A percentile compares a stretch with the other conserved stretches of the same genome.
Evolutionary conservation across 2,329 filamentous ascomycete genomes (phyloP).

Genomic region (Lachnellula arida): DNA sequence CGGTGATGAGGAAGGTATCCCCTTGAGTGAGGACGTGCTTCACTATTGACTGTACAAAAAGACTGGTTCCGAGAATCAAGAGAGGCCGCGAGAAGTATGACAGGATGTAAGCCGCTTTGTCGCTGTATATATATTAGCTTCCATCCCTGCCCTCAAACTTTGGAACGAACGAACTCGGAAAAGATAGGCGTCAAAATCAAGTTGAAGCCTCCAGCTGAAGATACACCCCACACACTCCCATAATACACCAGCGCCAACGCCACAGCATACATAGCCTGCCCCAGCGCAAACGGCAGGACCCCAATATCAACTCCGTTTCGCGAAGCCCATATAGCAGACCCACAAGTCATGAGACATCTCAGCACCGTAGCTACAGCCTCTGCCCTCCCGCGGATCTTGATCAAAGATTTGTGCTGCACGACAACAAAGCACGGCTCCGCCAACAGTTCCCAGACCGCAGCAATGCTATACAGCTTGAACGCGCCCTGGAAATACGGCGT

Average conservation of each 20-base stretch:
- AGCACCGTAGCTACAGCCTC: slow-evolving; percentile 78
- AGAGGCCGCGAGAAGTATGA: slow-evolving; percentile 62
- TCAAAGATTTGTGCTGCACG: slow-evolving; percentile 75
- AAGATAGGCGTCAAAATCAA: slow-evolving; percentile 49
- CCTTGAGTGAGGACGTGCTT: slow-evolving; percentile 95
- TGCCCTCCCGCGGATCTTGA: slow-evolving; percentile 73
- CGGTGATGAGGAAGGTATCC: slow-evolving; percentile 81
- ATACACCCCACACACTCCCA: slow-evolving; percentile 53
- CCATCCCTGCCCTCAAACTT: background rate
- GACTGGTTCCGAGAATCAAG: slow-evolving; percentile 68
- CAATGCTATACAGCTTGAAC: slow-evolving; percentile 51
- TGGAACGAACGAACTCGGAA: slow-evolving; percentile 27
- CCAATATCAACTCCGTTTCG: slow-evolving; percentile 53
- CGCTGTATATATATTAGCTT: slow-evolving; percentile 13
- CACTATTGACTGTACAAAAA: slow-evolving; percentile 82
- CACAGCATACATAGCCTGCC: slow-evolving; percentile 72
- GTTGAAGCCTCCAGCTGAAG: slow-evolving; percentile 60
- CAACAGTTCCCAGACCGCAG: slow-evolving; percentile 67
- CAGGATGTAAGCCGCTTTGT: slow-evolving; percentile 18
- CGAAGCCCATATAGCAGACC: slow-evolving; percentile 60
- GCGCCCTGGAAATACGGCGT: slow-evolving; percentile 59
- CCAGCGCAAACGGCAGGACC: slow-evolving; percentile 82
- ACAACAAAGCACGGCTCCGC: slow-evolving; percentile 88
- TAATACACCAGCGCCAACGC: slow-evolving; percentile 67
- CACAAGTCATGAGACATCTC: slow-evolving; percentile 72